Conservation (phyloP, 352 stramenopile species). For the Globisporangium spiculum region DNA sequence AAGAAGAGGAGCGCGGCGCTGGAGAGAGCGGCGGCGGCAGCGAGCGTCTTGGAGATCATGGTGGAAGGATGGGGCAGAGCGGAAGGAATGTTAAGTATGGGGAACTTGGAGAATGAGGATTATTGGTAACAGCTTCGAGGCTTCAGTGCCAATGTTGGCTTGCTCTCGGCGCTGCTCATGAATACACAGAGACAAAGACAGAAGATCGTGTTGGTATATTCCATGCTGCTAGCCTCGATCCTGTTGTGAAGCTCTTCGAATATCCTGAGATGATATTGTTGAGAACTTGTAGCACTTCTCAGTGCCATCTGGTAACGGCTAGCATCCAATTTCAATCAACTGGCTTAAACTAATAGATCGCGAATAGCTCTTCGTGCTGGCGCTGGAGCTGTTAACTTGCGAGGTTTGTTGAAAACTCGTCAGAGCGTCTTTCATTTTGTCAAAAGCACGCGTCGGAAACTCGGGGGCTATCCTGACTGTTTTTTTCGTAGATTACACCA, state of each 20-base stretch:
- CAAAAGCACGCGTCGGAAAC: background rate
- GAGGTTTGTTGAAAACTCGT: too few species aligned
- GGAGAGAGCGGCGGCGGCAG: background rate
- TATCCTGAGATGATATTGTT: background rate
- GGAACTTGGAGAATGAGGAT: background rate
- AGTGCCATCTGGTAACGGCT: too few species aligned
- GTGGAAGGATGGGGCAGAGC: background rate
- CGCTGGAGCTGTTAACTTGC: too few species aligned
- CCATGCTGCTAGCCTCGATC: background rate
- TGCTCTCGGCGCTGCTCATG: too few species aligned
- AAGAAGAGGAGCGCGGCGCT: background rate
- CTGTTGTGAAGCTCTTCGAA: background rate
- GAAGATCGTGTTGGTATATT: background rate
- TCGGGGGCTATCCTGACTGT: background rate
- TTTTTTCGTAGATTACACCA: background rate
- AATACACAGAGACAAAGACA: background rate
- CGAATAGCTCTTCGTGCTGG: too few species aligned
- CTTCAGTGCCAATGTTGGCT: background rate
- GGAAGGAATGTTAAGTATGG: background rate
- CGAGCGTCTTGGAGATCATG: background rate
- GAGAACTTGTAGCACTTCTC: too few species aligned
- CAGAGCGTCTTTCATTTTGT: too few species aligned
- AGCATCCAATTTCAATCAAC: too few species aligned
- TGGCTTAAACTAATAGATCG: too few species aligned
- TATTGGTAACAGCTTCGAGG: too few species aligned